These are phyloP conservation scores for Panicum miliaceum DNA, from an alignment of 176 grass and related monocot species.

Conservation along the genomic window DNA sequence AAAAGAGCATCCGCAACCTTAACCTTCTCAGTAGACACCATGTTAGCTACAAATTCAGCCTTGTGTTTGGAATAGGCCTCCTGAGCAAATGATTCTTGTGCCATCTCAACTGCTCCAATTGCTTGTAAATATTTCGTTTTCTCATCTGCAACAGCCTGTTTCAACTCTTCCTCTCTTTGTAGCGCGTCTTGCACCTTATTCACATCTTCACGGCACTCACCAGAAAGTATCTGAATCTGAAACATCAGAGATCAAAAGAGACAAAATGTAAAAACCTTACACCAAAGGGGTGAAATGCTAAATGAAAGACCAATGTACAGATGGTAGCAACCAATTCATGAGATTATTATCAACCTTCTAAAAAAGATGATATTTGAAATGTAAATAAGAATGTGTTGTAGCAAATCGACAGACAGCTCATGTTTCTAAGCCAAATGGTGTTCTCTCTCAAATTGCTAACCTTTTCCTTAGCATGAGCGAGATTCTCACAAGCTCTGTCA, in stretches of 20 bases:
- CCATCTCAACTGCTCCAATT: conserved; percentile 57
- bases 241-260: conserved; percentile 34
- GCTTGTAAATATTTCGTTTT: conserved; percentile 51
- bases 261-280: conserved; percentile 17
- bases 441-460: conserved; percentile 29
- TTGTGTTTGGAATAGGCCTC: conserved; percentile 58
- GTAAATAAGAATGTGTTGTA: background rate
- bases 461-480: conserved; percentile 61
- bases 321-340: conserved; percentile 18
- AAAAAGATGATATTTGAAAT: background rate
- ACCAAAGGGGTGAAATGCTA: background rate
- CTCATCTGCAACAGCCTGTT: conserved; percentile 51
- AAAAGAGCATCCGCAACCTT: conserved; percentile 58
- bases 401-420: background rate
- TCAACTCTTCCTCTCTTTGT: conserved; percentile 54
- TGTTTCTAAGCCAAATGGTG: conserved; percentile 22
- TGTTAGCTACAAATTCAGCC: conserved; percentile 53
- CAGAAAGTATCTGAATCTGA: conserved; percentile 68
- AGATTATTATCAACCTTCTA: conserved; percentile 19
- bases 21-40: conserved; percentile 51
- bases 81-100: conserved; percentile 42
- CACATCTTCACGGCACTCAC: conserved; percentile 52
- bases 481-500: conserved; percentile 68
- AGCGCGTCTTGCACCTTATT: conserved; percentile 62
- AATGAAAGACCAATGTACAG: conserved; percentile 7